Evolutionary conservation across 148 eudicot genomes (phyloP).

Genomic region (Rhododendron griersonianum): DNA sequence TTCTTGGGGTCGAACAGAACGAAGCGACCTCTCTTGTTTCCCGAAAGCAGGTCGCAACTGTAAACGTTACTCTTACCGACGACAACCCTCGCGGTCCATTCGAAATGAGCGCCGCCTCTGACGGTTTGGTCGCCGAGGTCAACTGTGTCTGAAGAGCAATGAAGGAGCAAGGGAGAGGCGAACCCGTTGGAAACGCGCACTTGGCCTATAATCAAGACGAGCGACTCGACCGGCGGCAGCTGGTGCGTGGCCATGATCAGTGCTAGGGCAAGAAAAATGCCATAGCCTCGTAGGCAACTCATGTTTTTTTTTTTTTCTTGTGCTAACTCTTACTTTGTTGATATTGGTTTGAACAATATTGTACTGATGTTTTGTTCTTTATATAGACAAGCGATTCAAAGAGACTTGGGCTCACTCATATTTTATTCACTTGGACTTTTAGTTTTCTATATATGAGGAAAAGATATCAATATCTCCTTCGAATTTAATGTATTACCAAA

Average conservation of each 20-base stretch:
- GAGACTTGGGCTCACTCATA: background rate
- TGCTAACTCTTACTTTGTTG: background rate
- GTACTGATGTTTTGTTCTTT: background rate
- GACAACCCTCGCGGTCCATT: background rate
- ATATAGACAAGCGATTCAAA: background rate
- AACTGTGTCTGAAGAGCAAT: background rate
- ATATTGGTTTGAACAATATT: background rate
- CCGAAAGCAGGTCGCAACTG: background rate
- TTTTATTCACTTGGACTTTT: background rate
- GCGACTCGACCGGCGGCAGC: background rate
- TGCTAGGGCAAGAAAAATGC: background rate
- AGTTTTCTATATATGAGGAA: too few relatives aligned
- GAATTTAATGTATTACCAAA: background rate
- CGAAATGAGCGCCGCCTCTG: background rate
- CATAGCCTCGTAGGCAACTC: background rate
- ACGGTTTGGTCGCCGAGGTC: background rate
- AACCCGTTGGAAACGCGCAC: background rate
- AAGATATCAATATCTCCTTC: background rate
- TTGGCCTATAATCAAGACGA: background rate
- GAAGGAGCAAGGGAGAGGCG: background rate
- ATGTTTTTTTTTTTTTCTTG: background rate
- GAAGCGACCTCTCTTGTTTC: background rate
- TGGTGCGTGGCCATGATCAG: background rate
- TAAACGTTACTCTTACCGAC: background rate
- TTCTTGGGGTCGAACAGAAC: background rate